These are phyloP conservation scores for Paulownia fortunei DNA, from an alignment of 257 asterid genomes.

Conservation along the genomic window DNA sequence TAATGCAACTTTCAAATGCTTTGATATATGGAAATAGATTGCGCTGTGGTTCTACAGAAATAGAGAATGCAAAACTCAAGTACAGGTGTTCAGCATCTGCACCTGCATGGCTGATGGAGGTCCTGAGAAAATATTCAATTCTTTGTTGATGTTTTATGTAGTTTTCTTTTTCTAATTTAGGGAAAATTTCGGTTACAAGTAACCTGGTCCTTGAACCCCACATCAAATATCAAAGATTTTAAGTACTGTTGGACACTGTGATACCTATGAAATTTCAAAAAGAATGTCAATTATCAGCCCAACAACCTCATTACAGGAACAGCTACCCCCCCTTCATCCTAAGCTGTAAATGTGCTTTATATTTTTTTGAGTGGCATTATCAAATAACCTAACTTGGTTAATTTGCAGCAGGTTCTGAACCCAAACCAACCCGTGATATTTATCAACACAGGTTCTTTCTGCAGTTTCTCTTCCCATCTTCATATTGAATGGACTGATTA, in stretches of 20 bases:
- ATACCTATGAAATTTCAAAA: background rate
- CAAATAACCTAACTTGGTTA: constrained; percentile 30
- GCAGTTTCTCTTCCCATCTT: constrained; percentile 21
- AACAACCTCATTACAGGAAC: constrained; percentile 9
- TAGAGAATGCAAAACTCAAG: constrained; percentile 74
- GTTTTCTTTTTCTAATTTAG: constrained; percentile 13
- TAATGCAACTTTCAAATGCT: constrained; percentile 94
- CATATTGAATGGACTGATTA: constrained; percentile 20
- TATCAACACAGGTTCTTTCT: constrained; percentile 77
- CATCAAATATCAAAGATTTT: background rate
- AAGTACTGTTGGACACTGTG: background rate
- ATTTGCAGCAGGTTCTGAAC: constrained; percentile 65
- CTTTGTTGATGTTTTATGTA: constrained; percentile 3
- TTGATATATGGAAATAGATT: constrained; percentile 89
- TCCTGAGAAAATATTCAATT: constrained; percentile 33
- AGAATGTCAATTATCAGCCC: constrained; percentile 1
- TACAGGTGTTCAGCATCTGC: constrained; percentile 58
- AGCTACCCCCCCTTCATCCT: background rate
- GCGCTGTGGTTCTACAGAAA: constrained; percentile 83
- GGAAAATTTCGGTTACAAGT: background rate
- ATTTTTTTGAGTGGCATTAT: background rate
- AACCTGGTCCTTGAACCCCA: constrained; percentile 1
- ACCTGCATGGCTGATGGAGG: constrained; percentile 86
- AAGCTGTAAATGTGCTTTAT: background rate
- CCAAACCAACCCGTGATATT: constrained; percentile 82